Evolutionary conservation across 2,329 filamentous ascomycete species (phyloP).

Genomic region (Colletotrichum lindemuthianum): DNA sequence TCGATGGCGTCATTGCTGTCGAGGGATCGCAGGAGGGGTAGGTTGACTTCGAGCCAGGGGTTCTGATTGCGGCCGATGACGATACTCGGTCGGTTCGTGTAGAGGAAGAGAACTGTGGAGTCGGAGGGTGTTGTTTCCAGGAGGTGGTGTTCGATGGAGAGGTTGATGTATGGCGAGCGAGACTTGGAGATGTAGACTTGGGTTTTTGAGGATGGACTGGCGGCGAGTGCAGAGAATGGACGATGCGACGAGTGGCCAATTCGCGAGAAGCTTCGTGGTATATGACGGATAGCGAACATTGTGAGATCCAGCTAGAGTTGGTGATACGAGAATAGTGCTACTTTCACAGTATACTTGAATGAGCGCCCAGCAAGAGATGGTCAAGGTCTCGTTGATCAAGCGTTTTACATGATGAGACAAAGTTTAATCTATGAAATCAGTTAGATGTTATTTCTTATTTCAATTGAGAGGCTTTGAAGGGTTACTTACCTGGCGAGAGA

Average conservation of each 20-base stretch:
- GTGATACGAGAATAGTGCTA: not conserved
- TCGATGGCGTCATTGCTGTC: constrained; percentile 41
- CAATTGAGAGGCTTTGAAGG: not conserved
- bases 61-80: constrained; percentile 98
- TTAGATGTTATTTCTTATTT: not conserved
- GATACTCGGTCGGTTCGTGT: constrained; percentile 86
- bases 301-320: not conserved
- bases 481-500: constrained; percentile 36
- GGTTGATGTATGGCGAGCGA: constrained; percentile 84
- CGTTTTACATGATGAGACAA: not conserved
- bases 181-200: constrained; percentile 79
- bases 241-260: not conserved
- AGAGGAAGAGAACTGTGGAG: constrained; percentile 85
- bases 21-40: constrained; percentile 62
- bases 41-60: constrained; percentile 91
- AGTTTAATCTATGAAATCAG: not conserved
- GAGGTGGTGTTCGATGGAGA: constrained; percentile 92
- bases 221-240: constrained; percentile 42
- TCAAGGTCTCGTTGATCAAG: not conserved
- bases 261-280: not conserved
- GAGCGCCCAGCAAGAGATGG: not conserved
- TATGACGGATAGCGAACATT: constrained; percentile 12
- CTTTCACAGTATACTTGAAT: constrained; percentile 16
- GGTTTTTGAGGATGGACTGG: constrained; percentile 56
- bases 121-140: constrained; percentile 77